Base-by-base conservation (phyloP, 140 eudicot genomes). In the Flaveria floridana region DNA sequence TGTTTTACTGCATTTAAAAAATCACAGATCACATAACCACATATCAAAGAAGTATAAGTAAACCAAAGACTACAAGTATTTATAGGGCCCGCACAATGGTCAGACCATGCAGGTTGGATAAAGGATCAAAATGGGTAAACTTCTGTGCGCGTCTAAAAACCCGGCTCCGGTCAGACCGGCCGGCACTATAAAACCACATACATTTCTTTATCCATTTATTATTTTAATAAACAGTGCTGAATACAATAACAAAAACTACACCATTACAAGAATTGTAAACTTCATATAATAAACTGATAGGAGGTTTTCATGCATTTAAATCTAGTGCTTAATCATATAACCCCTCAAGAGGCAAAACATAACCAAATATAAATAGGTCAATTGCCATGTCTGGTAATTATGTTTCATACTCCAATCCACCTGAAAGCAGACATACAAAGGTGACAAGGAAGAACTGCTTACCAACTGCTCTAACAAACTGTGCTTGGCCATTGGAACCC, bases 401-500 rank as follows among this genome's bases (percentile, higher is more conserved):
- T 3, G 1, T 28, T 56, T 12, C 21, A 47, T 70, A 21, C 42
- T 37, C 57, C 26, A 28, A 47, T 25, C 68, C 20, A 71, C 34
- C 13, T 15, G 14, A 71, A 65, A 48, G 48, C 28, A 65, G 11
- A 28, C 18, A 72, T 23, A 67, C 9, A 30, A 58, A 56, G 74
- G 39, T 44, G 14, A 47, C 12, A 30, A 52, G 46, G 23, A 59
- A 14, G 15, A 25, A 64, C 37, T 47, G 62, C 89, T 55, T 86
- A 90, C 95, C 91, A 25, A 90, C 87, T 64, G 90, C 91, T 82
- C 61, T 88, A 70, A 85, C 84, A 66, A 90, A 76, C 61, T 81
- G 83, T 70, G 77, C 73, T 82, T 76, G 89, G 16, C 86, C 87
- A 46, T 63, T 77, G 70, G 85, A 78, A 14, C 41, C 72, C 81